Base-by-base conservation (phyloP, 108 stramenopile species). In the Fragilariopsis cylindrus region DNA sequence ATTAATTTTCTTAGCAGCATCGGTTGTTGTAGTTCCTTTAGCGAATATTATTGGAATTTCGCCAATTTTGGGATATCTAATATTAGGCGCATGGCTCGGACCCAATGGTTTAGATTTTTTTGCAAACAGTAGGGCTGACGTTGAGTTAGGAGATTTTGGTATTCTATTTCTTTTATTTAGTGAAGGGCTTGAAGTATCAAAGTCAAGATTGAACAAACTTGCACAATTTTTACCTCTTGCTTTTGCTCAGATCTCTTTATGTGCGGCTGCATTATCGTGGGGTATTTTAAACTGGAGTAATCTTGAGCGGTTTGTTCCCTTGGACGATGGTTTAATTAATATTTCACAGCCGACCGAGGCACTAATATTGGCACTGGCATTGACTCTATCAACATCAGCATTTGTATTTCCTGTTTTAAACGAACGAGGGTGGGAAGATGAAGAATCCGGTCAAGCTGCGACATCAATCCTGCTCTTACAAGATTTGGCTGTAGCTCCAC, bases 101-200 rank as follows among this genome's bases (percentile, higher is more conserved):
- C 88, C 91, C 12, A 68, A 88, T 62, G 87, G 86, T 39, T 54
- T 88, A 39, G 87, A 90, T 60, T 21, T 87, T 1, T 92, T 90
- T 67, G 65, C 82, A 30, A 88, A 92, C 66, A 64, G 76, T 19
- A 74, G 87, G 65, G 85, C 88, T 3, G 91, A 84, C 62, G 77
- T 92, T 15, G 87, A 86, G 60, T 63, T 92, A 4, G 91, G 88
- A 50, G 91, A 92, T 66, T 88, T 92, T 72, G 91, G 91, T 3
- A 90, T 92, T 76, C 70, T 92, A 49, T 92, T 92, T 74, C 73
- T 92, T 47, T 80, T 92, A 3, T 92, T 92, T 63, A 80, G 77
- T 18, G 88, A 92, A 75, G 91, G 91, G 30, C 70, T 92, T 63
- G 84, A 91, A 53, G 82, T 91, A 9, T 83, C 87, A 40, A 71